phyloP scores from a whole-genome alignment of 495 filamentous ascomycete genomes.

The Niebla homalea region DNA sequence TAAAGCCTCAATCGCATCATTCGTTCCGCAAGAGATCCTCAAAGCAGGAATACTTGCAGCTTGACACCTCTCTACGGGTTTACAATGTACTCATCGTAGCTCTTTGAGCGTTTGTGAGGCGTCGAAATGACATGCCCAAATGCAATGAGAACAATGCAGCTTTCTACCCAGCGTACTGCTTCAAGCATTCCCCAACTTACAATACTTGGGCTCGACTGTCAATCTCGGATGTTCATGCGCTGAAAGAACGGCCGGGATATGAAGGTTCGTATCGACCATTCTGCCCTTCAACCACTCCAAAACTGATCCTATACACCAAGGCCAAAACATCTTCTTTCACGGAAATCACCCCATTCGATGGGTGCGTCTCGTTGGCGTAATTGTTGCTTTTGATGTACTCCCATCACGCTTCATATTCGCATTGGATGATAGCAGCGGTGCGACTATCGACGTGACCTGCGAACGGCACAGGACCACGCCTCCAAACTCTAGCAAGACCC shows the following conservation, averaged over 20 bases:
- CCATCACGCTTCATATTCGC: conserved; percentile 47
- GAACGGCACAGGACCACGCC: conserved; percentile 10
- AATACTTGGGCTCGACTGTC: conserved; percentile 72
- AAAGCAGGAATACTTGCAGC: no score
- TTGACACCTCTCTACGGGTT: no score
- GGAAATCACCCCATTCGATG: conserved; percentile 83
- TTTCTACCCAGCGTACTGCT: conserved; percentile 79
- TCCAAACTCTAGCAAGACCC: conserved; percentile 3
- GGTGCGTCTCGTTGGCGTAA: conserved; percentile 60
- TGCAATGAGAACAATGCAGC: conserved; percentile 11
- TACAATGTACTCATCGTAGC: no score
- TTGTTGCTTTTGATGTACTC: conserved; percentile 63
- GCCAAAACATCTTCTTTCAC: conserved; percentile 63
- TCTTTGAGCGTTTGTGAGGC: no score
- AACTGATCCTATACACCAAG: conserved; percentile 24
- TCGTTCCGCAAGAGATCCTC: no score
- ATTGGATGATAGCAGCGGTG: conserved; percentile 78
- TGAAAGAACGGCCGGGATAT: conserved; percentile 48
- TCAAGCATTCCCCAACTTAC: conserved; percentile 68
- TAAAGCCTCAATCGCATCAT: no score
- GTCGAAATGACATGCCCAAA: conserved; percentile 16
- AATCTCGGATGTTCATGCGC: conserved; percentile 48
- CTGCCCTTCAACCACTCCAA: background rate
- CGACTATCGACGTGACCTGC: conserved; percentile 49
- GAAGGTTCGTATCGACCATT: conserved; percentile 36